Conservation (phyloP, 768 basidiomycete species). For the Lactarius sp. region DNA sequence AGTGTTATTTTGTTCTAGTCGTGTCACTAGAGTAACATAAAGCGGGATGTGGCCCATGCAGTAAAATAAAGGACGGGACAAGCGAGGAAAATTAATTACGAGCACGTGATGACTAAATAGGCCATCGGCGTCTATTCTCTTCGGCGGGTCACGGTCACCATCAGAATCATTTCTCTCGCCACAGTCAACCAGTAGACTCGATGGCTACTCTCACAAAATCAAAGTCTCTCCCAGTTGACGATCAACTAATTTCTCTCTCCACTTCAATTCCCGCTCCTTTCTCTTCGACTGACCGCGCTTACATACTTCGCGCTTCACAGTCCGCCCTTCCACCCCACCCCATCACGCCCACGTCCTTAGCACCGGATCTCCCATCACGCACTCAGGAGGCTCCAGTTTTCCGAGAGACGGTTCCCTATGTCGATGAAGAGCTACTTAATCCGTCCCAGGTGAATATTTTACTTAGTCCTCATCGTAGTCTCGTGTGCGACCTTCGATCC, state of each 20-base stretch:
- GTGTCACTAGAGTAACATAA: too few relatives aligned
- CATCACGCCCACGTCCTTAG: background rate
- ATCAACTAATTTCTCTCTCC: conserved; percentile 4
- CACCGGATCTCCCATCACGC: background rate
- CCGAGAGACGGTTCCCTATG: background rate
- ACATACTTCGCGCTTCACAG: conserved; percentile 7
- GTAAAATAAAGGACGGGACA: too few relatives aligned
- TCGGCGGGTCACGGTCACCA: too few relatives aligned
- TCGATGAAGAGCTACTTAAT: background rate
- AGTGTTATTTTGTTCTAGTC: too few relatives aligned
- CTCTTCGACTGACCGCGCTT: conserved; percentile 15
- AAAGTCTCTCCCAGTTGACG: conserved; percentile 1
- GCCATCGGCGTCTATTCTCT: too few relatives aligned
- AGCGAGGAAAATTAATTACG: too few relatives aligned
- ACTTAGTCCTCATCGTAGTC: background rate
- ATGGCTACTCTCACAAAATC: conserved; percentile 25
- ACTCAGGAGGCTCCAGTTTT: background rate
- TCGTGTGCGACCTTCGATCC: background rate
- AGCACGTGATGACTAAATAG: too few relatives aligned
- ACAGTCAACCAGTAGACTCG: background rate
- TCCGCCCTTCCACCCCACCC: background rate
- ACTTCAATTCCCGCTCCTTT: conserved; percentile 24
- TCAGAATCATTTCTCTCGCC: background rate
- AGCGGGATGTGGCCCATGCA: too few relatives aligned
- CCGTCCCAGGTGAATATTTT: conserved; percentile 4